Evolutionary conservation across 345 rosid genomes (phyloP).

Genomic region (Acer negundo): DNA sequence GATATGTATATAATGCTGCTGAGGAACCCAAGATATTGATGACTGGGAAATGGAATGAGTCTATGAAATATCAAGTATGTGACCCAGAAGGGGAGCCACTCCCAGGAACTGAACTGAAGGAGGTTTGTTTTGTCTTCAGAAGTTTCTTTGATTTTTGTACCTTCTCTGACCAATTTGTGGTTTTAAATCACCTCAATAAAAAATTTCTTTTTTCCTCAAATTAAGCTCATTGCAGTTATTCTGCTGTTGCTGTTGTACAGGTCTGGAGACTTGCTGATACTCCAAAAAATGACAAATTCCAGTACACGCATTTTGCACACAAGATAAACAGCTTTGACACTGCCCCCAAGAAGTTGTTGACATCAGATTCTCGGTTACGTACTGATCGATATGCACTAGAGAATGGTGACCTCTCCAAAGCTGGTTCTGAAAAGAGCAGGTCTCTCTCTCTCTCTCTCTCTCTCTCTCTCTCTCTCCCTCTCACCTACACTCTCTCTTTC

Average conservation of each 20-base stretch:
- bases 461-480: background rate
- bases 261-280: slow-evolving; percentile 73
- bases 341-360: slow-evolving; percentile 76
- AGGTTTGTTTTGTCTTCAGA: slow-evolving; percentile 39
- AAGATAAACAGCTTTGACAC: slow-evolving; percentile 85
- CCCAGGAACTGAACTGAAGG: slow-evolving; percentile 73
- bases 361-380: slow-evolving; percentile 88
- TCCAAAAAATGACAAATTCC: slow-evolving; percentile 77
- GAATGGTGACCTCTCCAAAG: slow-evolving; percentile 68
- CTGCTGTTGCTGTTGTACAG: slow-evolving; percentile 30
- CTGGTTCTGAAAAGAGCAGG: slow-evolving; percentile 85
- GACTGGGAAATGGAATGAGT: slow-evolving; percentile 86
- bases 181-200: background rate
- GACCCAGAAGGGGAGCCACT: slow-evolving; percentile 81
- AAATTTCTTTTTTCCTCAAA: background rate
- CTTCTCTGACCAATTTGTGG: background rate
- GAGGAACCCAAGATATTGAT: slow-evolving; percentile 88
- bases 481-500: too few relatives aligned
- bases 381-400: slow-evolving; percentile 83
- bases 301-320: slow-evolving; percentile 79
- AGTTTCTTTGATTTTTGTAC: slow-evolving; percentile 8
- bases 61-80: slow-evolving; percentile 78
- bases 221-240: background rate
- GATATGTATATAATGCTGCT: slow-evolving; percentile 70
- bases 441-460: slow-evolving; percentile 18